Evolutionary conservation across 148 eudicot genomes (phyloP), one percentile per base, ranked within the genome.

Genomic region (Beta vulgaris): DNA sequence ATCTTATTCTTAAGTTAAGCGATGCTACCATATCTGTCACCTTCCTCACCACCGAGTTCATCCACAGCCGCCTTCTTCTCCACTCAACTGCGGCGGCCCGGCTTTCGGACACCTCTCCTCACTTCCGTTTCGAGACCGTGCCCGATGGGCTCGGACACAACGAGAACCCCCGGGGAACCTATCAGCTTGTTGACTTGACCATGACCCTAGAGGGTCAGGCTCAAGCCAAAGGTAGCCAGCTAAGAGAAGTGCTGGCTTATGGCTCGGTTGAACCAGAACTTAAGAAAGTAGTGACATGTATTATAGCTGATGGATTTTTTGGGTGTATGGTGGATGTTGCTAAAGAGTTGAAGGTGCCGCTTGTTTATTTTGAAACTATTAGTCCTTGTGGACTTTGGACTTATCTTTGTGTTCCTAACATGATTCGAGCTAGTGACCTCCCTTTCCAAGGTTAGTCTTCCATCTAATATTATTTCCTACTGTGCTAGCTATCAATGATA

Each of bases 351-450:
- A 61, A 73, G 18, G 69, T 79, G 15, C 82, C 85, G 0, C 68
- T 82, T 62, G 69, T 85, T 11, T 82, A 64, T 35, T 77, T 82
- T 57, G 83, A 78, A 7, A 82, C 87, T 1, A 43, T 79, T 10
- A 82, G 87, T 55, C 83, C 85, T 34, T 64, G 81, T 74, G 73
- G 68, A 25, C 78, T 82, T 43, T 85, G 85, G 87, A 76, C 83
- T 40, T 82, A 69, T 51, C 78, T 79, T 68, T 74, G 83, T 48
- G 6, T 85, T 14, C 83, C 87, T 46, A 76, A 65, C 1, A 78
- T 85, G 83, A 48, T 82, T 71, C 74, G 67, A 25, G 51, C 73
- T 39, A 81, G 77, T 21, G 83, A 85, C 7, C 74, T 86, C 1
- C 87, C 85, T 69, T 81, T 81, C 21, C 58, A 62, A 68, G 84